Conservation (phyloP, 768 basidiomycete genomes). For the Boletus reticuloceps region DNA sequence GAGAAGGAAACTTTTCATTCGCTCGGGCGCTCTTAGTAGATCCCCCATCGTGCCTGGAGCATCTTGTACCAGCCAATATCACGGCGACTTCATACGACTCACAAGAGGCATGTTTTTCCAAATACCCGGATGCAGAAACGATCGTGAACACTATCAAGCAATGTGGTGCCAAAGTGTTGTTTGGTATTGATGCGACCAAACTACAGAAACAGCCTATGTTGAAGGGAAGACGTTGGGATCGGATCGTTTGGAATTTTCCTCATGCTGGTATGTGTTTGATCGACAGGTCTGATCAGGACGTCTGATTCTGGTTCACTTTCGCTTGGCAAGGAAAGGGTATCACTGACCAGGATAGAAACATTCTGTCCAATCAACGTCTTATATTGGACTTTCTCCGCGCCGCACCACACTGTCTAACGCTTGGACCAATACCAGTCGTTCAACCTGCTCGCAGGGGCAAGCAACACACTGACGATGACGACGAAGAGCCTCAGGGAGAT, state of each 20-base stretch:
- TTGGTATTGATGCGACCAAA: constrained; percentile 81
- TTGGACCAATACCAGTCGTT: constrained; percentile 52
- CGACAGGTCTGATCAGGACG: background rate
- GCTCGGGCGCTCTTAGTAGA: constrained; percentile 64
- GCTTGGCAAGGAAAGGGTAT: constrained; percentile 72
- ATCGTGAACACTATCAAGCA: constrained; percentile 55
- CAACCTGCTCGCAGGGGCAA: constrained; percentile 44
- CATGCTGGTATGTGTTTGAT: constrained; percentile 68
- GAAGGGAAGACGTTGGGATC: constrained; percentile 67
- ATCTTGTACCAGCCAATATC: constrained; percentile 63
- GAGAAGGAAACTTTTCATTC: constrained; percentile 96
- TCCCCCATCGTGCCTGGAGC: constrained; percentile 44
- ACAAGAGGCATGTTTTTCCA: constrained; percentile 69
- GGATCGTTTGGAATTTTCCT: constrained; percentile 93
- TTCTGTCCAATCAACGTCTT: constrained; percentile 82
- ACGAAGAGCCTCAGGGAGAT: constrained; percentile 34
- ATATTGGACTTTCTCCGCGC: constrained; percentile 81
- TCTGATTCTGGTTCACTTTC: background rate
- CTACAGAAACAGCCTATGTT: constrained; percentile 58
- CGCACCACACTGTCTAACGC: constrained; percentile 55
- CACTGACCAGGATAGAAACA: constrained; percentile 90
- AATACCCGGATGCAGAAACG: constrained; percentile 72
- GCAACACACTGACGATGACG: constrained; percentile 42
- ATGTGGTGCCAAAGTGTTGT: constrained; percentile 69
- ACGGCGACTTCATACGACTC: constrained; percentile 86